Percentiles rank a stretch among this genome's conserved stretches.
Evolutionary conservation across 305 asterid genomes (phyloP).

Genomic region (Fraxinus platypoda): DNA sequence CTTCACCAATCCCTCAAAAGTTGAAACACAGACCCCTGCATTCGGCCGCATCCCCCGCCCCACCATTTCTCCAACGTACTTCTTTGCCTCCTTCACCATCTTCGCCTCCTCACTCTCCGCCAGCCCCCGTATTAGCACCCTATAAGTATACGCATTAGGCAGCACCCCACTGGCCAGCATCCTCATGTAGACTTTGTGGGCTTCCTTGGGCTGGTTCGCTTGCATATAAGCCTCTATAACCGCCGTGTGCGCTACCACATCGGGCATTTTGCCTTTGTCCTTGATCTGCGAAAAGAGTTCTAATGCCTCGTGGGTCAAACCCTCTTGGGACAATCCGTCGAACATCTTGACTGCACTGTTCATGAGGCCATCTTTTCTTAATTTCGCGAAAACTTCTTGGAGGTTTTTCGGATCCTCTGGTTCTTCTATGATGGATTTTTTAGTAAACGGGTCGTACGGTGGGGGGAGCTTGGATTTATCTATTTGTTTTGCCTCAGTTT

Average conservation of each 20-base stretch:
- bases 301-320: constrained; percentile 79
- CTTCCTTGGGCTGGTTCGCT: constrained; percentile 67
- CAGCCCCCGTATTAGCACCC: constrained; percentile 51
- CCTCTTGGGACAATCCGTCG: constrained; percentile 94
- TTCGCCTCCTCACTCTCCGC: constrained; percentile 56
- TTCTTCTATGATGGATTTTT: constrained; percentile 44
- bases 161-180: constrained; percentile 72
- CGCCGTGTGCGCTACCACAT: constrained; percentile 84
- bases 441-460: constrained; percentile 79
- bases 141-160: constrained; percentile 72
- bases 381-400: constrained; percentile 65
- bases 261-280: constrained; percentile 72
- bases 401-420: constrained; percentile 70
- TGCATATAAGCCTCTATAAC: constrained; percentile 78
- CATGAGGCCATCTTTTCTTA: constrained; percentile 62
- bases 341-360: constrained; percentile 86
- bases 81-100: constrained; percentile 53
- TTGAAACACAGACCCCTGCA: constrained; percentile 48
- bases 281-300: constrained; percentile 70
- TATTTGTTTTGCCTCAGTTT: constrained; percentile 14
- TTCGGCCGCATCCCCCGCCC: constrained; percentile 61
- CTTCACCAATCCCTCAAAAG: constrained; percentile 47
- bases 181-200: constrained; percentile 56
- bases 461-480: constrained; percentile 62
- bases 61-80: constrained; percentile 69